Percentiles rank a stretch among this genome's conserved stretches.
phyloP scores from a whole-genome alignment of 805 yeast species.

The Cephaloascus albidus region DNA sequence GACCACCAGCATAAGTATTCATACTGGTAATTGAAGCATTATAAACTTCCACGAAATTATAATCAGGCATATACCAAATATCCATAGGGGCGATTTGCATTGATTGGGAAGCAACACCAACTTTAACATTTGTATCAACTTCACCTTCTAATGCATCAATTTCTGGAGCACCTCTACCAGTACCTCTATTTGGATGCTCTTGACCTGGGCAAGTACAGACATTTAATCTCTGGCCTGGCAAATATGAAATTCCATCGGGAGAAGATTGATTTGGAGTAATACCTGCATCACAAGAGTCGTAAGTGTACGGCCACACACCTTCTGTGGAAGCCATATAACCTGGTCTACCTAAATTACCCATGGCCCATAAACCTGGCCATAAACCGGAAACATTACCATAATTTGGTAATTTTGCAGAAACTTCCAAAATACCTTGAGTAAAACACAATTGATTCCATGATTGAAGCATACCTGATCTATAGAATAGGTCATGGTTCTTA shows the following conservation, averaged over 20 bases:
- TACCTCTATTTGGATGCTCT: slow-evolving; percentile 37
- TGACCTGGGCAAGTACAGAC: slow-evolving; percentile 34
- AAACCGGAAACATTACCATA: slow-evolving; percentile 31
- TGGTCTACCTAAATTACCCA: slow-evolving; percentile 41
- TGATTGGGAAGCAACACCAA: slow-evolving; percentile 41
- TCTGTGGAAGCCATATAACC: slow-evolving; percentile 38
- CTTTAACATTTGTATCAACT: slow-evolving; percentile 14
- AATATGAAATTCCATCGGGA: slow-evolving; percentile 34
- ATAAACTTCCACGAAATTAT: slow-evolving; percentile 31
- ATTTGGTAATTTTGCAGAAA: slow-evolving; percentile 32
- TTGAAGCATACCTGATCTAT: slow-evolving; percentile 39
- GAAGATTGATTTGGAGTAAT: slow-evolving; percentile 40
- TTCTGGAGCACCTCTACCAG: slow-evolving; percentile 42
- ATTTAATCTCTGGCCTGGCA: slow-evolving; percentile 36
- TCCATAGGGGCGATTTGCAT: slow-evolving; percentile 43
- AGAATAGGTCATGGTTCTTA: slow-evolving; percentile 31
- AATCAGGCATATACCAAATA: slow-evolving; percentile 44
- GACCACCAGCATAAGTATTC: slow-evolving; percentile 40
- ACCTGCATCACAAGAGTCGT: slow-evolving; percentile 39
- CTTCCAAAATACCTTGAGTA: slow-evolving; percentile 32
- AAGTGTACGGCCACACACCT: slow-evolving; percentile 43
- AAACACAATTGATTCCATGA: slow-evolving; percentile 38
- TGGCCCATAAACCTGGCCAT: slow-evolving; percentile 44
- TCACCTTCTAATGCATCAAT: slow-evolving; percentile 42
- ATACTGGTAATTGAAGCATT: slow-evolving; percentile 29